These are phyloP conservation scores for Jatropha multifida DNA, from an alignment of 441 rosid species.

Conservation along the genomic window DNA sequence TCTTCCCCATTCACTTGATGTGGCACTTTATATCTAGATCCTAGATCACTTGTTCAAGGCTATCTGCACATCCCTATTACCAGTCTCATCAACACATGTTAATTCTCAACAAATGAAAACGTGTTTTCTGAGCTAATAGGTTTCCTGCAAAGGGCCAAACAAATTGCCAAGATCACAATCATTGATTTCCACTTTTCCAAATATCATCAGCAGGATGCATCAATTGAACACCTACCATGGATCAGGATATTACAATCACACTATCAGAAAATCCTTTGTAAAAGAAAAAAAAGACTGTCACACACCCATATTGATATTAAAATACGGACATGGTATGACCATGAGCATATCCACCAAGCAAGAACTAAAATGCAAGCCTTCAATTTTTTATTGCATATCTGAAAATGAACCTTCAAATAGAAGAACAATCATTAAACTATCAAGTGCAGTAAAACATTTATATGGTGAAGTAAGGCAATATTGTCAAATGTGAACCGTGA, in stretches of 20 bases:
- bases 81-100: neutral
- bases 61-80: neutral
- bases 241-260: no score
- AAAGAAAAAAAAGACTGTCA: neutral
- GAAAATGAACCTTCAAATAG: neutral
- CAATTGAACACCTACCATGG: neutral
- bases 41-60: neutral
- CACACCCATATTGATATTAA: no score
- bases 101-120: neutral
- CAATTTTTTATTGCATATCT: neutral
- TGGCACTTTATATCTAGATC: neutral
- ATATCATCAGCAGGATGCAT: neutral
- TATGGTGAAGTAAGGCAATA: slow-evolving; percentile 2
- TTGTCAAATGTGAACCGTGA: neutral
- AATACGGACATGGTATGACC: neutral
- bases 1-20: neutral
- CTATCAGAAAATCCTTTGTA: neutral
- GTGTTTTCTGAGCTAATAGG: neutral
- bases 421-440: neutral
- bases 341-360: neutral
- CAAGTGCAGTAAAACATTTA: neutral
- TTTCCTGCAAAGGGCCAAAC: neutral
- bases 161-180: neutral
- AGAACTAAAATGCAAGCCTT: neutral
- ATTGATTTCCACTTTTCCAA: neutral